phyloP scores from a whole-genome alignment of 1,284 basidiomycete species.

The Wallemia mellicola region DNA sequence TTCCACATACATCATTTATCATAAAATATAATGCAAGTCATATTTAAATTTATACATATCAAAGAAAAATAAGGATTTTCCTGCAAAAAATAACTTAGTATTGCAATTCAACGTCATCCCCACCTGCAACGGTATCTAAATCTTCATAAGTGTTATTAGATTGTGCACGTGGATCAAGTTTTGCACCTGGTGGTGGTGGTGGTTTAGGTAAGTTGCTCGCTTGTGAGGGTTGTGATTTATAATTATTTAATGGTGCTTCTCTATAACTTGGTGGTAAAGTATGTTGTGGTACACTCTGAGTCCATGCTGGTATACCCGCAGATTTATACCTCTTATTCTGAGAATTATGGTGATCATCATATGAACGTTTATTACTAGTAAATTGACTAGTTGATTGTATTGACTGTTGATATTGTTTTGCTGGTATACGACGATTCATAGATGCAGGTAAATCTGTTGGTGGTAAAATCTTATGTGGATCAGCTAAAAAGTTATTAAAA shows the following conservation, averaged over 20 bases:
- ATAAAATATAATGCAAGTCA: too few relatives aligned
- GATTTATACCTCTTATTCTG: background rate
- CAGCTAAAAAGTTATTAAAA: slow-evolving; percentile 9
- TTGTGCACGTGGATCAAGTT: background rate
- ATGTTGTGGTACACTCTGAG: background rate
- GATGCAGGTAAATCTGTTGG: slow-evolving; percentile 1
- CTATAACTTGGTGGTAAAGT: background rate
- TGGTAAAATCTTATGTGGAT: slow-evolving; percentile 7
- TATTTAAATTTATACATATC: too few relatives aligned
- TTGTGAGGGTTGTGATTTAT: too few relatives aligned
- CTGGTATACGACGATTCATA: background rate
- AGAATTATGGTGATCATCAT: background rate
- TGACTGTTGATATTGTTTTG: too few relatives aligned
- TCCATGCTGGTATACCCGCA: slow-evolving; percentile 3
- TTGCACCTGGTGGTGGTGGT: background rate
- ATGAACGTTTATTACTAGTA: background rate
- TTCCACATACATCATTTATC: too few relatives aligned
- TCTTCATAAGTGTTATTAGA: background rate
- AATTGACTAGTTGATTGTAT: too few relatives aligned
- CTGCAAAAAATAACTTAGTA: background rate
- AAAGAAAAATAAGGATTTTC: too few relatives aligned
- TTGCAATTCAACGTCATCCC: background rate
- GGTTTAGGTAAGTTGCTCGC: too few relatives aligned
- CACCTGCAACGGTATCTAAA: background rate
- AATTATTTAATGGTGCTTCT: background rate